These are phyloP conservation scores for Xylaria castorea DNA, from an alignment of 495 filamentous ascomycete genomes.

Conservation along the genomic window DNA sequence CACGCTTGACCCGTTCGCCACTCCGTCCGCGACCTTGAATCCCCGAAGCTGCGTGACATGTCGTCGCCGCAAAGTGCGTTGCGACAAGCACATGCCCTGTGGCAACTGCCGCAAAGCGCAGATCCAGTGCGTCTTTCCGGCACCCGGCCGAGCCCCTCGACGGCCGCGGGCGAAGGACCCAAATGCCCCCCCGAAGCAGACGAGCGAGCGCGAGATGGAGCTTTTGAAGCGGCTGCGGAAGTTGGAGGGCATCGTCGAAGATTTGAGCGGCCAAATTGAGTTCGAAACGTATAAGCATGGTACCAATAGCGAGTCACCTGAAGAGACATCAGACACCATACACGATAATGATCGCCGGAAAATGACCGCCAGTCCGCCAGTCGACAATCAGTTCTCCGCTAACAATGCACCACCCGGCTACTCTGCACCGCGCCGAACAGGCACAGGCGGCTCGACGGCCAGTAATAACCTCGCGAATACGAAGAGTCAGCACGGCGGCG, in stretches of 20 bases:
- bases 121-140: constrained; percentile 83
- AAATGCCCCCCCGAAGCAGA: constrained; percentile 56
- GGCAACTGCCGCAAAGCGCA: constrained; percentile 81
- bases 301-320: constrained; percentile 49
- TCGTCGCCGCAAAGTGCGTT: constrained; percentile 82
- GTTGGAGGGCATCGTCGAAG: constrained; percentile 81
- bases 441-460: constrained; percentile 29
- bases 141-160: constrained; percentile 79
- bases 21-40: constrained; percentile 54
- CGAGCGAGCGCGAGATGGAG: constrained; percentile 72
- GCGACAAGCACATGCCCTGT: constrained; percentile 85
- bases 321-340: constrained; percentile 35
- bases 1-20: constrained; percentile 51
- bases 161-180: constrained; percentile 67
- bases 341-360: constrained; percentile 40
- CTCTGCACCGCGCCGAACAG: constrained; percentile 35
- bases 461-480: constrained; percentile 35
- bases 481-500: constrained; percentile 32
- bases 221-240: constrained; percentile 77
- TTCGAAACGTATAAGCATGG: constrained; percentile 51
- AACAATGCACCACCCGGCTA: constrained; percentile 35
- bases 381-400: constrained; percentile 26
- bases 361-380: constrained; percentile 29
- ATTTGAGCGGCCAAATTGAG: constrained; percentile 64
- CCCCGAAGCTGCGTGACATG: constrained; percentile 85